Evolutionary conservation across 73 alveolate species (phyloP), one percentile per base, ranked within the genome.

Genomic region (Paramecium caudatum): DNA sequence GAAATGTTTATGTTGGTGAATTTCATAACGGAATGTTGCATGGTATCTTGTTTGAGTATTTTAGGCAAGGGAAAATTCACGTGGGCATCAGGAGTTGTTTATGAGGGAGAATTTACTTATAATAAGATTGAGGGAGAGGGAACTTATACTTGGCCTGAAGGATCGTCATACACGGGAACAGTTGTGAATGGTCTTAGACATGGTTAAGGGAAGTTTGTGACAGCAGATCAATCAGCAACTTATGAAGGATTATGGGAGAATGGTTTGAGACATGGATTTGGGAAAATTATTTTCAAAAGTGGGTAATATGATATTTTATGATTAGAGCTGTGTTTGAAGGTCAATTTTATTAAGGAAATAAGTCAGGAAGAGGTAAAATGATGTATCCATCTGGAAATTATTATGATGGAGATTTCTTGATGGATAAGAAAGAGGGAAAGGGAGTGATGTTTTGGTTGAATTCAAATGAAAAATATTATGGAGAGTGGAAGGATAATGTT

Each of bases 391-490:
- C 95, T 87, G 97, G 97, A n/a, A 97, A 97, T 90, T 93, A 92
- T 91, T 98, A 96, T 91, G 99, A 97, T 82, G 99, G 99, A 43
- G 98, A 94, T 34, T 98, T 97, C 96, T 87, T 91, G 49, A 82
- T 93, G 85, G 98, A 97, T 86, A 95, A 93, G 84, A 94, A 95
- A 82, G 95, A 96, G 90, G 99, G 99, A 19, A 94, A 96, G 37
- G 99, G 99, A 15, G 95, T 98, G 12, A 96, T 97, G 99, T 41
- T 91, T 41, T 98, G 99, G 99, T 90, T 96, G 49, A 94, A 95
- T 50, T 80, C 94, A 55, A 96, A 98, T 69, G 99, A 98, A 88
- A 98, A 97, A 92, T 98, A 96, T 90, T 90, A 97, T 9, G 99
- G 99, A 8, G 97, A 98, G 83, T 98, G 99, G 99, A 98, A 94